Conservation (phyloP, 306 rosid species). For the Corylus americana region DNA sequence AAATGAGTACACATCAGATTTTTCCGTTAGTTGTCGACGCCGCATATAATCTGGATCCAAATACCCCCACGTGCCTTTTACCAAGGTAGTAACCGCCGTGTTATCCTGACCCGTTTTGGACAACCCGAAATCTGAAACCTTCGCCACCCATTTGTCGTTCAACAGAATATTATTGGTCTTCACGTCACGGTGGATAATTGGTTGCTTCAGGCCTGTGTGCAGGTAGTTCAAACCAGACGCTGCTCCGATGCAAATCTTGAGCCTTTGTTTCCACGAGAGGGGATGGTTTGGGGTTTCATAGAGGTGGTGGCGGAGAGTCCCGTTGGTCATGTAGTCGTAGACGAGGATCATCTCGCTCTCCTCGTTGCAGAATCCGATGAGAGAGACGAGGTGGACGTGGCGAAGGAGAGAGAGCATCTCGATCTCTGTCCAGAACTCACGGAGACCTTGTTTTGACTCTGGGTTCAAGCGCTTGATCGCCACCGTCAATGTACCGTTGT, state of each 20-base stretch:
- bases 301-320: constrained; percentile 7
- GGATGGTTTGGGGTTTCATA: not conserved
- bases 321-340: constrained; percentile 23
- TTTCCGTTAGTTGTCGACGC: too few relatives aligned
- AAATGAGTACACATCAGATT: too few relatives aligned
- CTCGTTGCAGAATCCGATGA: constrained; percentile 20
- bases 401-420: constrained; percentile 21
- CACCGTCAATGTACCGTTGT: not conserved
- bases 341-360: constrained; percentile 23
- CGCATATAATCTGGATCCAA: too few relatives aligned
- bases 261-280: constrained; percentile 29
- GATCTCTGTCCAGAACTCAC: not conserved
- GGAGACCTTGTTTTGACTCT: not conserved
- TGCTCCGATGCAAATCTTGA: constrained; percentile 32
- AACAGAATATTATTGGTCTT: too few relatives aligned
- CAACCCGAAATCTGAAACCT: too few relatives aligned
- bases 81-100: too few relatives aligned
- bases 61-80: too few relatives aligned
- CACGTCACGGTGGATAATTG: too few relatives aligned
- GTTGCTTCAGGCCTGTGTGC: too few relatives aligned
- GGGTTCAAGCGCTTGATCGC: not conserved
- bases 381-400: constrained; percentile 7
- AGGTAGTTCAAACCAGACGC: not conserved
- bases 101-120: too few relatives aligned
- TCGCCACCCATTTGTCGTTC: too few relatives aligned